Conservation (phyloP, 108 stramenopile species). For the Phaeodactylum tricornutum region DNA sequence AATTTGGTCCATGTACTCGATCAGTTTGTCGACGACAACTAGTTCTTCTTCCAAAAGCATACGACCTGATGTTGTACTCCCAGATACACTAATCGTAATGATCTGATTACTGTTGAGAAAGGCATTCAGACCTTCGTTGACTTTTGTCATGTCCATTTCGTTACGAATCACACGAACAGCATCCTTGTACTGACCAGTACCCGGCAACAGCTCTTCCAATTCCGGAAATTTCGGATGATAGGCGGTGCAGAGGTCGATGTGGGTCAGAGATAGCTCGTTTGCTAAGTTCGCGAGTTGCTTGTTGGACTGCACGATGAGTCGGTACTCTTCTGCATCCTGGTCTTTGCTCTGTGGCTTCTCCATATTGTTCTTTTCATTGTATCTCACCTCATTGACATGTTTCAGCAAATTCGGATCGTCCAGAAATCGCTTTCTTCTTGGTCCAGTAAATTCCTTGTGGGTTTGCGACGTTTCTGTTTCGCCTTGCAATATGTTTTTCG, state of each 20-base stretch:
- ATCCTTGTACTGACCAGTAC: conserved; percentile 78
- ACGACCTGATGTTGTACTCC: conserved; percentile 72
- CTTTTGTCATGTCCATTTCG: conserved; percentile 80
- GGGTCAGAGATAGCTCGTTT: conserved; percentile 47
- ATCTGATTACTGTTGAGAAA: conserved; percentile 74
- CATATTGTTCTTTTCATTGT: background rate
- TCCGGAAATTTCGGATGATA: conserved; percentile 86
- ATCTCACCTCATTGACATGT: background rate
- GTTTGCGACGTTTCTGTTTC: too few relatives aligned
- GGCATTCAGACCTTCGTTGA: conserved; percentile 51
- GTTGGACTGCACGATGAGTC: conserved; percentile 59
- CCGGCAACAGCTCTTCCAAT: conserved; percentile 78
- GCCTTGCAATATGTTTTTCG: too few relatives aligned
- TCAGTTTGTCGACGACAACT: conserved; percentile 22
- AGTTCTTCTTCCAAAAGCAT: conserved; percentile 50
- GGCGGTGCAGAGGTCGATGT: conserved; percentile 29
- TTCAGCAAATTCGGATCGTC: background rate
- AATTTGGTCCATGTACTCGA: conserved; percentile 51
- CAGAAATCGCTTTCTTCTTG: too few relatives aligned
- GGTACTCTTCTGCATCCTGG: conserved; percentile 47
- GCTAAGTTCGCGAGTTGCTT: conserved; percentile 34
- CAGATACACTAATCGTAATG: conserved; percentile 89
- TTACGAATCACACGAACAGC: conserved; percentile 83
- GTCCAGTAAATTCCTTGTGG: too few relatives aligned
- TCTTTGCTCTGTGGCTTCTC: conserved; percentile 33